A percentile compares a stretch with the other conserved stretches of the same genome.
Conservation (phyloP, 495 filamentous ascomycete species). For the Rostrohypoxylon terebratum region DNA sequence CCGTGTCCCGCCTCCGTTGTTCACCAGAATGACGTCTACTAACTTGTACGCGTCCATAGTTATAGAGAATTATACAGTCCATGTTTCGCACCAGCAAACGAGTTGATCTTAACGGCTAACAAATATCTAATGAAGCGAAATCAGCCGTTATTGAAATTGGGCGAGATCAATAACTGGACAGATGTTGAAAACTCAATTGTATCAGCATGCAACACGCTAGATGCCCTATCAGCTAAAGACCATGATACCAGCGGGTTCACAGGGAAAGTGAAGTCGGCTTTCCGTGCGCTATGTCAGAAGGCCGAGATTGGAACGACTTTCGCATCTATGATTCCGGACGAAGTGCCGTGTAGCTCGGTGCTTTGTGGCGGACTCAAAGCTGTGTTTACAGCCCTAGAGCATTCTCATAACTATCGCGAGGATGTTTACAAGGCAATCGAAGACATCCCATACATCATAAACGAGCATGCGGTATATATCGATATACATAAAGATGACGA, state of each 20-base stretch:
- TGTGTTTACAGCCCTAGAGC: conserved; percentile 29
- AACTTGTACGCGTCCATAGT: not conserved
- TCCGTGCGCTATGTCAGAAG: conserved; percentile 20
- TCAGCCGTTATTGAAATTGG: conserved; percentile 8
- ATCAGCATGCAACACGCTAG: conserved; percentile 15
- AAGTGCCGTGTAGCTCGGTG: conserved; percentile 9
- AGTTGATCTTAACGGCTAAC: conserved; percentile 13
- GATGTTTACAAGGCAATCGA: conserved; percentile 40
- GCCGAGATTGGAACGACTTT: conserved; percentile 8
- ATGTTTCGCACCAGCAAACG: conserved; percentile 9
- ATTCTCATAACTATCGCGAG: conserved; percentile 1
- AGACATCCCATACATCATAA: conserved; percentile 30
- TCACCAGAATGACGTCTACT: not conserved
- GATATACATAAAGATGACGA: conserved; percentile 20
- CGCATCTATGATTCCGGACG: conserved; percentile 6
- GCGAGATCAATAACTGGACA: conserved; percentile 16
- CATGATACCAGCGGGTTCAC: conserved; percentile 18
- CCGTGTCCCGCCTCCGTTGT: not conserved
- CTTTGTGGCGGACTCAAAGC: conserved; percentile 39
- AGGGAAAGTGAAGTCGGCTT: conserved; percentile 10
- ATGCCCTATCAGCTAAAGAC: conserved; percentile 13
- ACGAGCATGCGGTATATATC: conserved; percentile 19
- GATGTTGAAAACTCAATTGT: conserved; percentile 25
- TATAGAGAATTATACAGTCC: conserved; percentile 11
- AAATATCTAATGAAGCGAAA: conserved; percentile 22